A percentile compares a stretch with the other conserved stretches of the same genome.
phyloP scores from a whole-genome alignment of 768 basidiomycete species.

The Hypholoma sublateritium region DNA sequence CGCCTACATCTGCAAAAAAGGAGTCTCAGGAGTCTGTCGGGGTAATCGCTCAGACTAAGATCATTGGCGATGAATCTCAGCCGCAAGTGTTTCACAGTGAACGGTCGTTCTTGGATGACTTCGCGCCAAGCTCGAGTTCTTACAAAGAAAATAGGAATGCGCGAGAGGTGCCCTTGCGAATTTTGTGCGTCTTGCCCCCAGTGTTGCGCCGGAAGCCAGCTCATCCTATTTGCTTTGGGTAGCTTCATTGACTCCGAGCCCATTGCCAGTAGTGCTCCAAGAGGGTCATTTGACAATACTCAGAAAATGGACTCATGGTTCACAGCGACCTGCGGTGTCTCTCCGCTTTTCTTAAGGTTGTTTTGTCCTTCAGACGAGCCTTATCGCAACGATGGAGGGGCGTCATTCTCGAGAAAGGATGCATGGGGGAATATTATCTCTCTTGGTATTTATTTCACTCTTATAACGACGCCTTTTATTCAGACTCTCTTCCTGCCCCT shows the following conservation, averaged over 20 bases:
- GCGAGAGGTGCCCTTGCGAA: no score
- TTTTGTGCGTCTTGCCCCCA: no score
- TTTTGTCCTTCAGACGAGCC: neutral
- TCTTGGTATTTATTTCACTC: neutral
- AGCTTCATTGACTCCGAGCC: neutral
- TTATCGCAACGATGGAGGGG: neutral
- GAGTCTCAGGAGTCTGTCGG: no score
- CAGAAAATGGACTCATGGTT: neutral
- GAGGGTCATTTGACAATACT: neutral
- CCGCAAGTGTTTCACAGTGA: no score
- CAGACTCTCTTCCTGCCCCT: no score
- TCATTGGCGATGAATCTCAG: no score
- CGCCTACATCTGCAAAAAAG: no score
- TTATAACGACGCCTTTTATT: neutral
- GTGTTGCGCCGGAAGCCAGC: no score
- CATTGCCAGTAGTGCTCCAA: neutral
- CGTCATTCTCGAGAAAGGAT: neutral
- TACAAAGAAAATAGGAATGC: no score
- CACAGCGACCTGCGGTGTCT: neutral
- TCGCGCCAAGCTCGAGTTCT: no score
- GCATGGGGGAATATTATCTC: neutral
- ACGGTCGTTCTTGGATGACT: no score
- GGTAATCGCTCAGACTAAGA: no score
- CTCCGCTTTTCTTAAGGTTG: neutral
- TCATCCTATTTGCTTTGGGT: neutral